phyloP scores from a whole-genome alignment of 495 filamentous ascomycete species.

The Acidomyces sp. region DNA sequence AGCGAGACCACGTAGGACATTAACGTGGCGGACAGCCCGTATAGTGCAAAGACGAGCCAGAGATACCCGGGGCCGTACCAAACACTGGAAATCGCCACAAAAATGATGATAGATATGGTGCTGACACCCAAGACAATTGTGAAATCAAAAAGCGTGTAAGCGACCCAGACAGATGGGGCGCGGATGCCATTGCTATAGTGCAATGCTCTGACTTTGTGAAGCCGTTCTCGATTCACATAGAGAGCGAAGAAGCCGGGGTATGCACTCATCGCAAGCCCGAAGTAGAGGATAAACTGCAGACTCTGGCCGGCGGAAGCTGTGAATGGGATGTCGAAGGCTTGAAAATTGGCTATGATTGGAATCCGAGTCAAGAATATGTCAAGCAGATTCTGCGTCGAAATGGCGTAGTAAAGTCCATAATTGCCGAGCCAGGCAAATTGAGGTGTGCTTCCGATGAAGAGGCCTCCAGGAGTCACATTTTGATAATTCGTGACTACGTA shows the following conservation, averaged over 20 bases:
- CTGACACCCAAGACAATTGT: constrained; percentile 47
- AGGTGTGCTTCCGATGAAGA: constrained; percentile 51
- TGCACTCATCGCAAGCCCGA: constrained; percentile 58
- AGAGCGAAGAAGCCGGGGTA: constrained; percentile 77
- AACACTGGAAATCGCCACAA: constrained; percentile 42
- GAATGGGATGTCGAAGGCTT: constrained; percentile 58
- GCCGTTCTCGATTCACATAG: constrained; percentile 69
- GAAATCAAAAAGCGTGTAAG: constrained; percentile 70
- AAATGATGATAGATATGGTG: constrained; percentile 47
- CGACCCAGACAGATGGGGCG: constrained; percentile 31
- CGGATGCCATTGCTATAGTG: constrained; percentile 64
- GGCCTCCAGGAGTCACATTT: constrained; percentile 60
- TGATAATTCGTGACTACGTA: constrained; percentile 47
- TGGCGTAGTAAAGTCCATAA: constrained; percentile 37
- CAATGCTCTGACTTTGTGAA: constrained; percentile 62
- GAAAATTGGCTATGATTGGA: constrained; percentile 52
- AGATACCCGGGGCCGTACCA: constrained; percentile 68
- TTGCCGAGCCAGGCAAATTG: constrained; percentile 51
- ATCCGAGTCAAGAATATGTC: constrained; percentile 51
- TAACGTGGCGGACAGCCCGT: constrained; percentile 57
- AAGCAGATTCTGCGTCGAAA: constrained; percentile 60
- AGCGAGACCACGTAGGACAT: constrained; percentile 63
- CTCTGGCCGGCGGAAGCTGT: constrained; percentile 49
- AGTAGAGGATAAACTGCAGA: constrained; percentile 68
- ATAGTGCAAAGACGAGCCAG: constrained; percentile 61